A percentile compares a stretch with the other conserved stretches of the same genome.
Conservation (phyloP, 23 red algal genomes). For the Pyropia yezoensis region DNA sequence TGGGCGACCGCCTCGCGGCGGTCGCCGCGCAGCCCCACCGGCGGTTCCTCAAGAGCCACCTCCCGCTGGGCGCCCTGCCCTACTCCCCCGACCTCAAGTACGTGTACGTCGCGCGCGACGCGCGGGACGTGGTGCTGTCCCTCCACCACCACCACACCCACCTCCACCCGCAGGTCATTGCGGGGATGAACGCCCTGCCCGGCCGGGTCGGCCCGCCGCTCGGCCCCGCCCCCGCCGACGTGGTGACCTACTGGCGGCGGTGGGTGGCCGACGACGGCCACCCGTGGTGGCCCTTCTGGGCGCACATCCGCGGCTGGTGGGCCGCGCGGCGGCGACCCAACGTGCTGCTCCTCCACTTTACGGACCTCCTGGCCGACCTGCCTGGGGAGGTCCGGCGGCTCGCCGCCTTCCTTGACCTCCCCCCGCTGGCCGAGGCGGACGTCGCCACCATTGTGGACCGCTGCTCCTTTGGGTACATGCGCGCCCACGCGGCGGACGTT, state of each 20-base stretch:
- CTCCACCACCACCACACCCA: not conserved
- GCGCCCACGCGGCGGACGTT: not conserved
- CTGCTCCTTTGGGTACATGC: slow-evolving; percentile 1
- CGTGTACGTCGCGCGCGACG: not conserved
- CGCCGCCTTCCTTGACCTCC: not conserved
- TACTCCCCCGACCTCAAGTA: not conserved
- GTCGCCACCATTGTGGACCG: not conserved
- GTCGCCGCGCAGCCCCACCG: not conserved
- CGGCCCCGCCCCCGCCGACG: not conserved
- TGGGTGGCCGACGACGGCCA: not conserved
- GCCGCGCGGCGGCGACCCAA: not conserved
- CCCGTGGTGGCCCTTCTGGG: slow-evolving; percentile 1
- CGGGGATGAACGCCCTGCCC: not conserved
- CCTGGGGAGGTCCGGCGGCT: not conserved
- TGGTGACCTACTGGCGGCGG: not conserved
- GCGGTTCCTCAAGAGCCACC: not conserved
- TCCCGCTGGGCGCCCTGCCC: not conserved
- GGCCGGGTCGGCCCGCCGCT: slow-evolving; percentile 1
- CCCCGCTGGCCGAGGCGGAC: not conserved
- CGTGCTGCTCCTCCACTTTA: not conserved
- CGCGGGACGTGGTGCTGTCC: not conserved
- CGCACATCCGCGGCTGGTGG: slow-evolving; percentile 1
- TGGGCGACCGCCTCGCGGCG: not conserved
- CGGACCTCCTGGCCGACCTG: not conserved
- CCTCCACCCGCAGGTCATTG: not conserved